Base-by-base conservation (phyloP, 495 filamentous ascomycete species). In the Opeltia flavorubescens region DNA sequence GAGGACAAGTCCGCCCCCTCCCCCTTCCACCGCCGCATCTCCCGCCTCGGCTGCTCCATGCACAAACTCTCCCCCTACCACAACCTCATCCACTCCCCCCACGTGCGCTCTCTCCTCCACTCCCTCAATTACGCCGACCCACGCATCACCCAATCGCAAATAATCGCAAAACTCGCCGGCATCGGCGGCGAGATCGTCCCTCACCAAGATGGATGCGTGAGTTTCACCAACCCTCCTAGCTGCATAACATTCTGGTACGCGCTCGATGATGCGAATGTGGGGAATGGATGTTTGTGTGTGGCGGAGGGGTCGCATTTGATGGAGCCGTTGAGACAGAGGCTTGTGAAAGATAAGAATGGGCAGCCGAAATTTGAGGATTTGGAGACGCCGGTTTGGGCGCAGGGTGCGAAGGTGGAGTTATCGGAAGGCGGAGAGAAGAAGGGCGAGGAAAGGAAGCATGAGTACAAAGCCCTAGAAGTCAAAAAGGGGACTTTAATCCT, bases 191-290 rank as follows among this genome's bases (percentile, higher is more conserved):
- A 33, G 8, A 20, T 49, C 44, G 29, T 46, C 25, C 47, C 47
- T 13, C 47, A 49, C 41, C 47, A 49, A 17, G 47, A 49, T 24
- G 43, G 43, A 4, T 20, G 44, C 30, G 34, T 24, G 12, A 49
- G 34, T 25, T 46, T 49, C 26, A 49, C 44, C 15, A 23, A 49
- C 21, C 47, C 47, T 13, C 47, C 47, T 18, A 47, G 42, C 42
- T 12, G 20, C 6, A 18, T 49, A 21, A 49, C 47, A 1, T 49
- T 49, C 41, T 49, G 47, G 47, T 49, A 49, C 25, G 47, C 47
- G 23, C 43, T 49, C 27, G 40, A 49, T 7, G 47, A 49, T 24
- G 21, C 47, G 36, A 48, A 23, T 5, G 0, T 46, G 7, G 43
- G 31, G 26, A 46, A 46, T 28, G 43, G 43, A 5, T 46, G 43